phyloP scores from a whole-genome alignment of 1,284 basidiomycete species.

The Malassezia caprae region DNA sequence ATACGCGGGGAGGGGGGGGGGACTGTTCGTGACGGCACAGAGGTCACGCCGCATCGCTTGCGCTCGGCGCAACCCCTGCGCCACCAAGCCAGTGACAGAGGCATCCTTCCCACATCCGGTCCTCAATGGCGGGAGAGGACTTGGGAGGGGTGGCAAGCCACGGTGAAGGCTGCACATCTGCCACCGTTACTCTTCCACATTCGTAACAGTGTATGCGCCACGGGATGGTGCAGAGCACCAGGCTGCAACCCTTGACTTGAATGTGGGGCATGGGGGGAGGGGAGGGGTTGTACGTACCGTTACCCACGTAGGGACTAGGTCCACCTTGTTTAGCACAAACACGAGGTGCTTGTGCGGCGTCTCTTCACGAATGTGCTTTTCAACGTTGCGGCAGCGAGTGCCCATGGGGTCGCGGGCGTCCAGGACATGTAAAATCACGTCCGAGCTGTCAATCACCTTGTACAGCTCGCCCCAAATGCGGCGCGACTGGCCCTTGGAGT shows the following conservation, averaged over 20 bases:
- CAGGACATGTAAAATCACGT: constrained; percentile 88
- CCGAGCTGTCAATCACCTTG: constrained; percentile 98
- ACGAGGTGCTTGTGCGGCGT: constrained; percentile 96
- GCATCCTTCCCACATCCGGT: constrained; percentile 22
- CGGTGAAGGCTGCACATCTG: constrained; percentile 31
- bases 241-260: constrained; percentile 47
- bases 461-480: constrained; percentile 95
- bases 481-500: constrained; percentile 46
- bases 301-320: constrained; percentile 96
- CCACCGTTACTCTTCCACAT: constrained; percentile 56
- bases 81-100: constrained; percentile 6
- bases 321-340: constrained; percentile 95
- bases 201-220: constrained; percentile 54
- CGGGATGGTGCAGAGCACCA: constrained; percentile 18
- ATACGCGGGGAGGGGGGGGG: constrained; percentile 16
- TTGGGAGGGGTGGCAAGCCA: constrained; percentile 29
- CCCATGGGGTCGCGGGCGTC: constrained; percentile 93
- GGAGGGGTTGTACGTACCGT: constrained; percentile 60
- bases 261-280: constrained; percentile 27
- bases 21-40: background rate
- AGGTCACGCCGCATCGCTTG: background rate
- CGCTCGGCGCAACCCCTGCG: background rate
- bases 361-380: constrained; percentile 88
- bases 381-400: constrained; percentile 89
- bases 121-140: constrained; percentile 48